Evolutionary conservation across 129 eudicot genomes (phyloP).

Genomic region (Pulicaria dysenterica): DNA sequence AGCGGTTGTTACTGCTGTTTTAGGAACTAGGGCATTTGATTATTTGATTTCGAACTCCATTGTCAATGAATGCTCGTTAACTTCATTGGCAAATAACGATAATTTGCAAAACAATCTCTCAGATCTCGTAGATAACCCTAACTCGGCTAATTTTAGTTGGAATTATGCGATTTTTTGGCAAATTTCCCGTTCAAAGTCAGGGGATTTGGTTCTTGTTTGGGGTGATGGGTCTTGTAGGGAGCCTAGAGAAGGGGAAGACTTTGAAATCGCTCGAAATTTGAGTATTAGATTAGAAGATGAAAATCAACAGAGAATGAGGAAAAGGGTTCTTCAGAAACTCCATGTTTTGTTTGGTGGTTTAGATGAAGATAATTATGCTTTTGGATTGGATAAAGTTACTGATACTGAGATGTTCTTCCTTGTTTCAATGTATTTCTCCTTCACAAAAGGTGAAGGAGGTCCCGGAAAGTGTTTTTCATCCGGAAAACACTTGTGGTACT

Average conservation of each 20-base stretch:
- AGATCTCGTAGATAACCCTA: slow-evolving; percentile 80
- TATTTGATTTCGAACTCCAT: slow-evolving; percentile 65
- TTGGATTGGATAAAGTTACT: slow-evolving; percentile 83
- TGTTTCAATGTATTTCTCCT: slow-evolving; percentile 85
- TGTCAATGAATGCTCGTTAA: slow-evolving; percentile 67
- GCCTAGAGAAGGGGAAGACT: slow-evolving; percentile 72
- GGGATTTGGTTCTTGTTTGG: slow-evolving; percentile 88
- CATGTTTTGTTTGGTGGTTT: slow-evolving; percentile 64
- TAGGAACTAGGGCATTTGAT: slow-evolving; percentile 76
- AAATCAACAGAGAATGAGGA: slow-evolving; percentile 65
- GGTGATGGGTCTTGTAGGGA: slow-evolving; percentile 97
- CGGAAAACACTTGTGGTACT: slow-evolving; percentile 64
- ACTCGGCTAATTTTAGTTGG: slow-evolving; percentile 67
- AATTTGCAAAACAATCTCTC: slow-evolving; percentile 79
- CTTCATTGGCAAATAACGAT: slow-evolving; percentile 63
- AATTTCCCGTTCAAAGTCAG: slow-evolving; percentile 56
- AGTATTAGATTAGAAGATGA: slow-evolving; percentile 62
- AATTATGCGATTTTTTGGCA: slow-evolving; percentile 95
- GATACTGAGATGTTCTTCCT: slow-evolving; percentile 88
- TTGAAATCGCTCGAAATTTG: slow-evolving; percentile 45
- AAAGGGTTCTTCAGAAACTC: slow-evolving; percentile 71
- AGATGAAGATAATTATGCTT: slow-evolving; percentile 81
- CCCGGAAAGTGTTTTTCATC: slow-evolving; percentile 74
- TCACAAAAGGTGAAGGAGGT: slow-evolving; percentile 72
- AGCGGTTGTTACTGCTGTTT: slow-evolving; percentile 63